phyloP scores from a whole-genome alignment of 306 rosid species.

The Corylus avellana region DNA sequence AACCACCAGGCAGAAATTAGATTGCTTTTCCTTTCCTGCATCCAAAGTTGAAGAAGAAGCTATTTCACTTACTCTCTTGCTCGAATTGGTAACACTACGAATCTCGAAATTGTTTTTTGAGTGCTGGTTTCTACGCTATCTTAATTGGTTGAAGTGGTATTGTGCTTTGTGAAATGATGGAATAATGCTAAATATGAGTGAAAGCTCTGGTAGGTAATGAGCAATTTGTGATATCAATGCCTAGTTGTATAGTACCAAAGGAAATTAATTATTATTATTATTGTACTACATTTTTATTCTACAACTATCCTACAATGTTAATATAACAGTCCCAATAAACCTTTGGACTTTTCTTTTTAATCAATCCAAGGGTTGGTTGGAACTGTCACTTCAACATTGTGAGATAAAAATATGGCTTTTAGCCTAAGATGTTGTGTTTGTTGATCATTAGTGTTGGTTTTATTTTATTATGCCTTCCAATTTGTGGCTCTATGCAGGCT shows the following conservation, averaged over 20 bases:
- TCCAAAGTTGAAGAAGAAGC: background rate
- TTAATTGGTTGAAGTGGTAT: background rate
- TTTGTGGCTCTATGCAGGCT: constrained; percentile 4
- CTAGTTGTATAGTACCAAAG: background rate
- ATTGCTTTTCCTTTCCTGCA: background rate
- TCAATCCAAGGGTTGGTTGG: no score
- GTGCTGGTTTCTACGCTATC: background rate
- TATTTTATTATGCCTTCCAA: background rate
- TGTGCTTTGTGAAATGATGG: background rate
- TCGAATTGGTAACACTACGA: background rate
- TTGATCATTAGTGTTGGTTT: background rate
- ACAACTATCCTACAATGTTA: no score
- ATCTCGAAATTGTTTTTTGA: background rate
- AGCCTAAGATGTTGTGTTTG: background rate
- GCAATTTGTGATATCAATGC: background rate
- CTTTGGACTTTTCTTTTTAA: no score
- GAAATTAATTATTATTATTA: background rate
- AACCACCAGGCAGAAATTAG: background rate
- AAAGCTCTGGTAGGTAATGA: background rate
- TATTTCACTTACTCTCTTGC: background rate
- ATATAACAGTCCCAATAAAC: no score
- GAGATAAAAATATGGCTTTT: no score
- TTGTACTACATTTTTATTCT: no score
- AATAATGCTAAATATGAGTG: background rate
- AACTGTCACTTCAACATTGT: no score